These are phyloP conservation scores for Cenchrus purpureus DNA, from an alignment of 176 grass and related monocot species.

Conservation along the genomic window DNA sequence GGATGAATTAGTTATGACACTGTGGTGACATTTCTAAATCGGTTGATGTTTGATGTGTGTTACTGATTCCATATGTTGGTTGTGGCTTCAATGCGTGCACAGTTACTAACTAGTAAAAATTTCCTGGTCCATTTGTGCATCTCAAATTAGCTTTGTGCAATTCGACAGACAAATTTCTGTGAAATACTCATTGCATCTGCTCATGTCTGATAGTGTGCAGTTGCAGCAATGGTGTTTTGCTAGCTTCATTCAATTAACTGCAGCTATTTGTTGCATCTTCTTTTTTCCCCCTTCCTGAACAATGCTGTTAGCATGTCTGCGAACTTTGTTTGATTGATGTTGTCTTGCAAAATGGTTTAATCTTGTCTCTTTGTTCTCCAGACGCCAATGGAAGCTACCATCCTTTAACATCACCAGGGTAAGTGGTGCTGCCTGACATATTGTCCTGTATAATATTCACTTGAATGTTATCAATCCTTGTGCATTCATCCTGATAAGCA, in stretches of 20 bases:
- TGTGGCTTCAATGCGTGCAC: not conserved
- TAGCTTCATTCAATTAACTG: conserved; percentile 12
- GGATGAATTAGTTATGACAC: not conserved
- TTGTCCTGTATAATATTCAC: not conserved
- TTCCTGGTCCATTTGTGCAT: not conserved
- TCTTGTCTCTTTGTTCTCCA: conserved; percentile 40
- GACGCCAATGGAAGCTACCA: conserved; percentile 65
- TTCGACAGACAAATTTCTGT: not conserved
- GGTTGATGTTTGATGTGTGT: not conserved
- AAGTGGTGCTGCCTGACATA: conserved; percentile 36
- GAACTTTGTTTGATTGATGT: not conserved
- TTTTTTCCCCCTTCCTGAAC: too few relatives aligned
- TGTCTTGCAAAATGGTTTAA: conserved; percentile 28
- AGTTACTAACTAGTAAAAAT: not conserved
- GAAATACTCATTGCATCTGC: not conserved
- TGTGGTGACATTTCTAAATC: not conserved
- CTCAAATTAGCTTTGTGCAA: not conserved
- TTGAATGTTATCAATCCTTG: not conserved
- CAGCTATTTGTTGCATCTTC: not conserved
- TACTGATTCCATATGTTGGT: not conserved
- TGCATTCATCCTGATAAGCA: conserved; percentile 32
- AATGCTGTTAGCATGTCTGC: not conserved
- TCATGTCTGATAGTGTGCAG: conserved; percentile 2
- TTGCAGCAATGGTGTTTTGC: not conserved
- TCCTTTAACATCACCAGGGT: conserved; percentile 67